phyloP scores from a whole-genome alignment of 148 eudicot genomes.

The Rhododendron ferrugineum region DNA sequence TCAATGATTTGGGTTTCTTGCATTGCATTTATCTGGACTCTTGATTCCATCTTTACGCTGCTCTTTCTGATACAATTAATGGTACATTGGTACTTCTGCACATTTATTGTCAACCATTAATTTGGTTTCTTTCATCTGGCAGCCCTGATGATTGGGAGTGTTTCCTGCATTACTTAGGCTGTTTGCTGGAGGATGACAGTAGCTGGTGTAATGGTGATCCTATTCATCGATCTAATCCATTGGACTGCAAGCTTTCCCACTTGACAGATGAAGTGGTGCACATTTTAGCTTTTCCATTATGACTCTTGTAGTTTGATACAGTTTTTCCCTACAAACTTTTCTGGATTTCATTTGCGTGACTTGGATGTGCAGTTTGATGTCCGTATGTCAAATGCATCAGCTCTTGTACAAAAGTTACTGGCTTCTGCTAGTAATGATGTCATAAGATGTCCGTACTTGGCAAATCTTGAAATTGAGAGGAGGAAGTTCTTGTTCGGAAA shows the following conservation, averaged over 20 bases:
- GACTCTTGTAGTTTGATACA: not conserved
- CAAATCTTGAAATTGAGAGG: slow-evolving; percentile 80
- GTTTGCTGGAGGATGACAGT: slow-evolving; percentile 73
- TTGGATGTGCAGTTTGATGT: slow-evolving; percentile 61
- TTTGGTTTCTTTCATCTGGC: slow-evolving; percentile 28
- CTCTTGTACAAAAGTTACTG: slow-evolving; percentile 54
- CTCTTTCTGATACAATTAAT: slow-evolving; percentile 1
- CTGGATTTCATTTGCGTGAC: slow-evolving; percentile 18
- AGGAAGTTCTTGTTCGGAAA: slow-evolving; percentile 59
- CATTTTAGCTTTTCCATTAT: slow-evolving; percentile 9
- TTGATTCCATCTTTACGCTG: not conserved
- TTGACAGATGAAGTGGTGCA: slow-evolving; percentile 61
- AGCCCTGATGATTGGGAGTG: slow-evolving; percentile 98
- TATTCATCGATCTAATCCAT: slow-evolving; percentile 34
- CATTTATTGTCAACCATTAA: slow-evolving; percentile 1
- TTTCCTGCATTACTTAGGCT: slow-evolving; percentile 76
- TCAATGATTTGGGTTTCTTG: not conserved
- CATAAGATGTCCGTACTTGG: slow-evolving; percentile 75
- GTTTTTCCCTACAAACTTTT: not conserved
- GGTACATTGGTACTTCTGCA: not conserved
- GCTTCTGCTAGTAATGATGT: slow-evolving; percentile 40
- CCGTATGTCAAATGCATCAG: slow-evolving; percentile 59
- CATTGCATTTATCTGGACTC: not conserved
- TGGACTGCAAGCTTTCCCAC: slow-evolving; percentile 41
- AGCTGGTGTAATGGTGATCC: slow-evolving; percentile 41